These are phyloP conservation scores for Zygosaccharomyces lentus DNA, from an alignment of 805 yeast species.

Conservation along the genomic window DNA sequence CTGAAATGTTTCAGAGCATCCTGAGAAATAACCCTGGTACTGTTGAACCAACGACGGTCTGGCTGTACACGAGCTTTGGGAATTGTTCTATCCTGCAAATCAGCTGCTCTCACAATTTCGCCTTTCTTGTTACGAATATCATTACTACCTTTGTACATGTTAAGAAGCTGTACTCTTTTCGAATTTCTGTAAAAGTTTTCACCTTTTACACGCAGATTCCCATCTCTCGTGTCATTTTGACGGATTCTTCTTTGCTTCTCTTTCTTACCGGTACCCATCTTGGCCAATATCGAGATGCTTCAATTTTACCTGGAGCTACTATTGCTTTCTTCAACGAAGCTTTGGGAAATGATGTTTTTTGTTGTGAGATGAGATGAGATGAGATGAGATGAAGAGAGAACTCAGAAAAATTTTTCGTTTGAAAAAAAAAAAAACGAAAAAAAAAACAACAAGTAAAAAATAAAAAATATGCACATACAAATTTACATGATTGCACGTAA, in stretches of 20 bases:
- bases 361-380: slow-evolving; percentile 16
- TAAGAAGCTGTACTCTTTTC: slow-evolving; percentile 80
- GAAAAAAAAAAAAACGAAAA: neutral
- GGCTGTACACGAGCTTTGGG: slow-evolving; percentile 95
- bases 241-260: slow-evolving; percentile 84
- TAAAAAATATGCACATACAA: neutral
- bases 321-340: neutral
- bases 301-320: neutral
- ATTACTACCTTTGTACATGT: slow-evolving; percentile 89
- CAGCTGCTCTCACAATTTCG: slow-evolving; percentile 82
- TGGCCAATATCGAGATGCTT: neutral
- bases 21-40: slow-evolving; percentile 94
- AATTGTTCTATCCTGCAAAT: slow-evolving; percentile 76
- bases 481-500: neutral
- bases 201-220: slow-evolving; percentile 90
- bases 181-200: slow-evolving; percentile 96
- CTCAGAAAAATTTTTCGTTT: slow-evolving; percentile 16
- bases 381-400: slow-evolving; percentile 20
- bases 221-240: slow-evolving; percentile 77
- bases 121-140: slow-evolving; percentile 85
- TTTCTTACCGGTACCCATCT: slow-evolving; percentile 90
- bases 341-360: neutral
- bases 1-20: slow-evolving; percentile 93
- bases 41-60: slow-evolving; percentile 95
- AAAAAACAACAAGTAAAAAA: slow-evolving; percentile 4